Evolutionary conservation across 352 stramenopile species (phyloP).

Genomic region (Peronosclerospora sorghi): DNA sequence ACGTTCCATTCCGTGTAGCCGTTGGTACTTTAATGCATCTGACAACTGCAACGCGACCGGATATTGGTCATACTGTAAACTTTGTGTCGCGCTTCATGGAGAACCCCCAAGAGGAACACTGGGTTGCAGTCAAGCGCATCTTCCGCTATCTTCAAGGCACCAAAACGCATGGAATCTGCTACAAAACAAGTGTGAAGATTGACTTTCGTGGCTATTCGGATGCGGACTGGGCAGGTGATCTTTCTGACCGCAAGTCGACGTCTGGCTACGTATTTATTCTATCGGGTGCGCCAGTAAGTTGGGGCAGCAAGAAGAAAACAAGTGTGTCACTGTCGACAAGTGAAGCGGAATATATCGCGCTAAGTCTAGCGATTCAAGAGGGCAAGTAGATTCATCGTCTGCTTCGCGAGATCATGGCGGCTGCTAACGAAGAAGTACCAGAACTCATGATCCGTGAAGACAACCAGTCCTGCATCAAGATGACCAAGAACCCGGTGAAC

Average conservation of each 20-base stretch:
- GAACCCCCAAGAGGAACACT: conserved; percentile 10
- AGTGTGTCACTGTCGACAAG: conserved; percentile 3
- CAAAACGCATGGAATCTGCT: conserved; percentile 6
- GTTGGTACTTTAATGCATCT: conserved; percentile 13
- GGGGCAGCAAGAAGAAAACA: not conserved
- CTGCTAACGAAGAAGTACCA: not conserved
- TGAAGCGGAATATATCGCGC: conserved; percentile 4
- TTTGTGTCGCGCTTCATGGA: conserved; percentile 14
- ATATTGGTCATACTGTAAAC: conserved; percentile 3
- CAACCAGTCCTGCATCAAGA: conserved; percentile 1
- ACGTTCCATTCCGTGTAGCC: conserved; percentile 6
- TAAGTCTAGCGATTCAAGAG: conserved; percentile 1
- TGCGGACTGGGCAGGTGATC: conserved; percentile 5
- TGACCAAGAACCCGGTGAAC: not conserved
- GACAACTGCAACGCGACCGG: conserved; percentile 8
- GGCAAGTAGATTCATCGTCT: not conserved
- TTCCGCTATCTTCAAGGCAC: conserved; percentile 11
- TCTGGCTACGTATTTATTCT: conserved; percentile 2
- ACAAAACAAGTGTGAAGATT: not conserved
- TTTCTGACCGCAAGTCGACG: conserved; percentile 5
- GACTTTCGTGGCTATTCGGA: conserved; percentile 5
- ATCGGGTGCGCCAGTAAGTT: not conserved
- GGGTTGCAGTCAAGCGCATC: not conserved
- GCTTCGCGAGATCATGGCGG: not conserved
- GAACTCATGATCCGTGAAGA: conserved; percentile 6